Percentiles rank a stretch among this genome's conserved stretches.
These are phyloP conservation scores for Candida adriatica DNA, from an alignment of 805 yeast species.

Conservation along the genomic window DNA sequence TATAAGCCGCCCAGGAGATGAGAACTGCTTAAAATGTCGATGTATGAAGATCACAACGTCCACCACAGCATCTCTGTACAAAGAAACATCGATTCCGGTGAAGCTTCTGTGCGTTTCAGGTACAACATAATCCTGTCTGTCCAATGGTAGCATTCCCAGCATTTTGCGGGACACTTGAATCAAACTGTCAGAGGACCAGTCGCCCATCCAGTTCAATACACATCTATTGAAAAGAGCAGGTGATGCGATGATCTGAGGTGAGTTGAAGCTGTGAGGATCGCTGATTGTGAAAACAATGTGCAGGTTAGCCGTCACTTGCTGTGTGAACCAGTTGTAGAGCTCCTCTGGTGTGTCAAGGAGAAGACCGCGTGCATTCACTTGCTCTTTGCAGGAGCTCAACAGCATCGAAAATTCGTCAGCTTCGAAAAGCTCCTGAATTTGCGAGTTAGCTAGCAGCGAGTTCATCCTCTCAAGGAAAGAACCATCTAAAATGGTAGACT, in stretches of 20 bases:
- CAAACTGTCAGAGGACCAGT: constrained; percentile 56
- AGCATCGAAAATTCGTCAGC: constrained; percentile 58
- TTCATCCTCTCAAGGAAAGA: constrained; percentile 88
- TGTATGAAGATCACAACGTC: constrained; percentile 44
- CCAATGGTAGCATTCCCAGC: constrained; percentile 45
- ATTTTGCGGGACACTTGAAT: constrained; percentile 40
- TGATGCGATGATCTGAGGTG: constrained; percentile 54
- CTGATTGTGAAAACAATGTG: constrained; percentile 80
- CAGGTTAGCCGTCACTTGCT: constrained; percentile 58
- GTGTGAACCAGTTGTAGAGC: constrained; percentile 65
- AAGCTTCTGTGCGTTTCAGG: constrained; percentile 25
- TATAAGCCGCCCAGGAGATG: constrained; percentile 52
- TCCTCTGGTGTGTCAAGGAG: constrained; percentile 64
- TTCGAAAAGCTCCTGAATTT: constrained; percentile 81
- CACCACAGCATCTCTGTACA: constrained; percentile 40
- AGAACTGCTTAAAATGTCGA: constrained; percentile 7
- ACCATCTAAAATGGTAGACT: constrained; percentile 67
- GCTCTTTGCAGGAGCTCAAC: constrained; percentile 48
- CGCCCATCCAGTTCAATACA: constrained; percentile 84
- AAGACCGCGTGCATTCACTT: constrained; percentile 52
- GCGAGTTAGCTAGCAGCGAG: constrained; percentile 87
- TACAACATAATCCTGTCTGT: constrained; percentile 33
- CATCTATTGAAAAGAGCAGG: constrained; percentile 90
- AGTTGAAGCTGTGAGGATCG: constrained; percentile 33
- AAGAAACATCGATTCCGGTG: constrained; percentile 7